These are phyloP conservation scores for Daedalea quercina DNA, from an alignment of 768 basidiomycete species.

Conservation along the genomic window DNA sequence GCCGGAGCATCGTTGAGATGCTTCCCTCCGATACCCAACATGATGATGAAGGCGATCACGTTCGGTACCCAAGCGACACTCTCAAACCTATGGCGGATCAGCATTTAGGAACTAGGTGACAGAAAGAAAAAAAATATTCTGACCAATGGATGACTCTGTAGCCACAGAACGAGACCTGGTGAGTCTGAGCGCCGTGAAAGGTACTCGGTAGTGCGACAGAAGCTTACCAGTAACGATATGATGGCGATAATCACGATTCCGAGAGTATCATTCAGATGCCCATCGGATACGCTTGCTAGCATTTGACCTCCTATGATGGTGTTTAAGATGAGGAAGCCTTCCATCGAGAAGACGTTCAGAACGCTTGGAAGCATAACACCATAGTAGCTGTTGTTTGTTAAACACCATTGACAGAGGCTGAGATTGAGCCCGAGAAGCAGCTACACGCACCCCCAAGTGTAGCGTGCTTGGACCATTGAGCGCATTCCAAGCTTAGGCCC, in stretches of 20 bases:
- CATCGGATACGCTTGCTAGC: constrained; percentile 31
- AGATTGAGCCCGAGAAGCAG: constrained; percentile 3
- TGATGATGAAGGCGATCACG: constrained; percentile 30
- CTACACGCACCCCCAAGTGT: constrained; percentile 38
- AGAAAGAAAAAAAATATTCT: not conserved
- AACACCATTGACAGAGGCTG: not conserved
- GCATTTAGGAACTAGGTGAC: not conserved
- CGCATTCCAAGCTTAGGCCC: constrained; percentile 50
- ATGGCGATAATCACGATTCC: constrained; percentile 39
- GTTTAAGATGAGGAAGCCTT: constrained; percentile 44
- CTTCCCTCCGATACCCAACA: constrained; percentile 30
- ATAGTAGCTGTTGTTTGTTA: constrained; percentile 23
- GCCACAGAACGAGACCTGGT: constrained; percentile 29
- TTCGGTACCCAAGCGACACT: constrained; percentile 34
- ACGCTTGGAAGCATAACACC: constrained; percentile 30
- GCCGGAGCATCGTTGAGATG: constrained; percentile 22
- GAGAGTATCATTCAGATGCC: constrained; percentile 23
- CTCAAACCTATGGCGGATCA: constrained; percentile 24
- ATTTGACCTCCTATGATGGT: constrained; percentile 45
- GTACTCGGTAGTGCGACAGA: not conserved
- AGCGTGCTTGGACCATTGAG: constrained; percentile 53
- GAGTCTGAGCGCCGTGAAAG: not conserved
- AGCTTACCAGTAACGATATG: constrained; percentile 29
- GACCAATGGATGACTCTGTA: constrained; percentile 29
- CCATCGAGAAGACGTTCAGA: constrained; percentile 37